These are phyloP conservation scores for Alternaria gansuensis DNA, from an alignment of 2,329 filamentous ascomycete genomes.

Conservation along the genomic window DNA sequence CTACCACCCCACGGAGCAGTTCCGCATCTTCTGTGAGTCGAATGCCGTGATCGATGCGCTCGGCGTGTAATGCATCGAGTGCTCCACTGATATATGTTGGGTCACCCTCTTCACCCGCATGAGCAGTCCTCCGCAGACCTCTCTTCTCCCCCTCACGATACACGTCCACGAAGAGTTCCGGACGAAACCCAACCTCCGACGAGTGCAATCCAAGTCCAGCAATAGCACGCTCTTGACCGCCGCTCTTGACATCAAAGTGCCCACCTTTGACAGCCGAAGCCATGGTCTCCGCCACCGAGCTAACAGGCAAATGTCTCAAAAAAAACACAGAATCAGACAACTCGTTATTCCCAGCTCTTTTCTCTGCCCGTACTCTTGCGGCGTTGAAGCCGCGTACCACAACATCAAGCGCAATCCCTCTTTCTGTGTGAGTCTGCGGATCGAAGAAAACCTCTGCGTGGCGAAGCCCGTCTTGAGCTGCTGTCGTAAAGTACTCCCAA, in stretches of 20 bases:
- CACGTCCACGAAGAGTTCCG: constrained; percentile 67
- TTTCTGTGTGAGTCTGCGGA: constrained; percentile 74
- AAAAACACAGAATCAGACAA: constrained; percentile 74
- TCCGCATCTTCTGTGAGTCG: constrained; percentile 67
- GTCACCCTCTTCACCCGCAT: constrained; percentile 79
- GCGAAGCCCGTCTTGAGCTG: constrained; percentile 69
- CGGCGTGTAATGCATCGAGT: constrained; percentile 67
- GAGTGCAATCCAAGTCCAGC: constrained; percentile 73
- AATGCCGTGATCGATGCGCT: constrained; percentile 79
- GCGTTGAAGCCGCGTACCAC: constrained; percentile 70
- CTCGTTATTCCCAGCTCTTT: constrained; percentile 70
- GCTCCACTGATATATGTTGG: constrained; percentile 71
- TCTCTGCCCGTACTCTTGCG: constrained; percentile 68
- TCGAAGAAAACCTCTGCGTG: constrained; percentile 86
- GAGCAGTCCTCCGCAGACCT: constrained; percentile 72
- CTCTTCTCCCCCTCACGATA: constrained; percentile 64
- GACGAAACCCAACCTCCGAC: constrained; percentile 59
- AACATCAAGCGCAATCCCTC: constrained; percentile 70
- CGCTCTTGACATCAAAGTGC: constrained; percentile 53
- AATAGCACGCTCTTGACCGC: constrained; percentile 62
- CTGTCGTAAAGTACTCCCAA: constrained; percentile 74
- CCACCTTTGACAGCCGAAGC: constrained; percentile 55
- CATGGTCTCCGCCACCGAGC: constrained; percentile 57
- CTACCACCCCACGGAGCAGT: constrained; percentile 67
- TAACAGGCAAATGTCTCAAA: constrained; percentile 71